phyloP scores from a whole-genome alignment of 768 basidiomycete species.

The Leccinum pellstonianum region DNA sequence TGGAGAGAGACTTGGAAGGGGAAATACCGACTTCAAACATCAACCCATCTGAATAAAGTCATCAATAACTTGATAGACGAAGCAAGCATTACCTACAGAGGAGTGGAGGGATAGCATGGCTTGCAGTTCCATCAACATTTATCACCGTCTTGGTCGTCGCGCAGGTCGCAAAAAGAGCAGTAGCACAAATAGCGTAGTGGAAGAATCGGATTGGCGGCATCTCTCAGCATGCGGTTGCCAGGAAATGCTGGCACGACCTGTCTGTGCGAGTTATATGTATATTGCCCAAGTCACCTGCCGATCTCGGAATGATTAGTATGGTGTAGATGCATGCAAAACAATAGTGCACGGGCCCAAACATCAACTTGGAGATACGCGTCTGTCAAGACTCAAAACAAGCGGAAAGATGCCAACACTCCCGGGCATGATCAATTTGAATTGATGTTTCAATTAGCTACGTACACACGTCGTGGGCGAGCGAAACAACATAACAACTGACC shows the following conservation, averaged over 20 bases:
- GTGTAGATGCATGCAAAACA: neutral
- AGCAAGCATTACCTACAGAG: constrained; percentile 41
- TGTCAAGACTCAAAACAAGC: neutral
- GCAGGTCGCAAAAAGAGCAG: constrained; percentile 1
- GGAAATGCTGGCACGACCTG: neutral
- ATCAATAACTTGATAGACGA: neutral
- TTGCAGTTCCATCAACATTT: constrained; percentile 43
- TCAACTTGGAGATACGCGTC: neutral
- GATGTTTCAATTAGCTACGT: neutral
- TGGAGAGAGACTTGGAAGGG: neutral
- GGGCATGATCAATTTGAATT: neutral
- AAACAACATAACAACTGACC: neutral
- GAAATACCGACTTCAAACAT: constrained; percentile 54
- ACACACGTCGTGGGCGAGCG: too few relatives aligned
- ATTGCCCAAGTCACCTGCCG: neutral
- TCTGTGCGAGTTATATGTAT: neutral
- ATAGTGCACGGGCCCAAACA: neutral
- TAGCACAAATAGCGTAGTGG: neutral
- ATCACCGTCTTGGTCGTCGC: constrained; percentile 33
- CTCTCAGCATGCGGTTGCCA: neutral
- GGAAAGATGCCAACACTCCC: neutral
- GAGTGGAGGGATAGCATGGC: constrained; percentile 51
- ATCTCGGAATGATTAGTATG: too few relatives aligned
- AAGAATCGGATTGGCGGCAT: constrained; percentile 16
- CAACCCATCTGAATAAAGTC: constrained; percentile 41